These are phyloP conservation scores for Plantago coronopus DNA, from an alignment of 305 asterid genomes.

Conservation along the genomic window DNA sequence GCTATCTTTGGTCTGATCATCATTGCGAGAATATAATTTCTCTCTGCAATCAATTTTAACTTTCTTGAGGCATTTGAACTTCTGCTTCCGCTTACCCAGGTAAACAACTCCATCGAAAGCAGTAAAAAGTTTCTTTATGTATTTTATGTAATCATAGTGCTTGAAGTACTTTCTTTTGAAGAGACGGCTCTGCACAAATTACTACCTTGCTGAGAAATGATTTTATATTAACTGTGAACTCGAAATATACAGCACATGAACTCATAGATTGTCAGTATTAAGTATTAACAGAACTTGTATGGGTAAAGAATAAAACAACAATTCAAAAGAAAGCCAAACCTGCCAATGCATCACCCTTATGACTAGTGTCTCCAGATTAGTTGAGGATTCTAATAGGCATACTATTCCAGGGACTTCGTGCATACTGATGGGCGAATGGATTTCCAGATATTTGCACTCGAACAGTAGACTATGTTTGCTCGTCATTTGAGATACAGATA, in stretches of 20 bases:
- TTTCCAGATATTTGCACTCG: neutral
- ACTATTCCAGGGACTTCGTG: slow-evolving; percentile 10
- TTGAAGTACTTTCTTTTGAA: neutral
- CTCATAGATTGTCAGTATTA: no score
- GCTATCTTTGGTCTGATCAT: neutral
- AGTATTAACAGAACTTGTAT: neutral
- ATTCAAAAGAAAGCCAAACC: neutral
- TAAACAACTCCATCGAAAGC: neutral
- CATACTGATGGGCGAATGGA: neutral
- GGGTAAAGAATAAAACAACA: neutral
- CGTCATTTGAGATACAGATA: neutral
- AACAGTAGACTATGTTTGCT: neutral
- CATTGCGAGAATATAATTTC: neutral
- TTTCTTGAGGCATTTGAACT: slow-evolving; percentile 1
- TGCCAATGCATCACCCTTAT: neutral
- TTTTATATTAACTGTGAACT: neutral
- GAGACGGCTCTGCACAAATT: neutral
- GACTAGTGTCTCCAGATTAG: neutral
- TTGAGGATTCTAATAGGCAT: slow-evolving; percentile 1
- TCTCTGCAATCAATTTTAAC: neutral
- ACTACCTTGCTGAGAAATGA: neutral
- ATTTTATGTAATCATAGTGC: neutral
- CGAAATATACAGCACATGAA: no score
- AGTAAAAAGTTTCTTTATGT: neutral
- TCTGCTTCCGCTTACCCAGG: neutral